phyloP scores from a whole-genome alignment of 2,329 filamentous ascomycete genomes.

The Chrysoporthe austroafricana region DNA sequence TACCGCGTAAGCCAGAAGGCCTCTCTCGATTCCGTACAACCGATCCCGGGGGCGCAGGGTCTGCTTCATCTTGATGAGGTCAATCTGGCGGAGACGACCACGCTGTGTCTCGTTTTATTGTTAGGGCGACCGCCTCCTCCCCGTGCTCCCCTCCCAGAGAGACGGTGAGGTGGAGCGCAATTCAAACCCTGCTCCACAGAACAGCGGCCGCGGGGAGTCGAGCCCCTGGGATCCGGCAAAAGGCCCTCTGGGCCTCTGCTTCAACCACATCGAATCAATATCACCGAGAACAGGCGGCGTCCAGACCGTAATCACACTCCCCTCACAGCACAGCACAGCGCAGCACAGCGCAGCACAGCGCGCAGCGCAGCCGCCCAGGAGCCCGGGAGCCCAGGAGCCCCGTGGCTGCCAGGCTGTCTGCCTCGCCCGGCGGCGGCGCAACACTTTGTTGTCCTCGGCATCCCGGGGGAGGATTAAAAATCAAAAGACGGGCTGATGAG shows the following conservation, averaged over 20 bases:
- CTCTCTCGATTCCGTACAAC: neutral
- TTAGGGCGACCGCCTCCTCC: constrained; percentile 14
- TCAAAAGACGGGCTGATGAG: neutral
- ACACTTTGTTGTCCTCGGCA: neutral
- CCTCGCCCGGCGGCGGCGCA: neutral
- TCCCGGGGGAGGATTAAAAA: neutral
- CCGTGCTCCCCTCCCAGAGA: neutral
- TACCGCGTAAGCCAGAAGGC: neutral
- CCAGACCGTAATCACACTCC: neutral
- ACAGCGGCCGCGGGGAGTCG: constrained; percentile 17
- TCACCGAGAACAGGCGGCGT: neutral
- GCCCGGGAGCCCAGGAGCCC: neutral
- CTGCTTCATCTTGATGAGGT: constrained; percentile 10
- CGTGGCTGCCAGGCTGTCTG: neutral
- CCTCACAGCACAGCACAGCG: too few species aligned
- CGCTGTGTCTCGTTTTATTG: neutral
- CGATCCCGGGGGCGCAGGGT: neutral
- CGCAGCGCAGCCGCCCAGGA: too few species aligned
- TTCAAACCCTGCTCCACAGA: constrained; percentile 9
- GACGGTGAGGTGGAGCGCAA: constrained; percentile 20
- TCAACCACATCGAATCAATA: constrained; percentile 9
- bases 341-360: too few species aligned
- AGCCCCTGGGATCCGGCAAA: constrained; percentile 8
- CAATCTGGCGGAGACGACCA: constrained; percentile 1
- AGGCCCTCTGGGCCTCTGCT: neutral